These are phyloP conservation scores for Psilocybe sp. DNA, from an alignment of 768 basidiomycete genomes.

Conservation along the genomic window DNA sequence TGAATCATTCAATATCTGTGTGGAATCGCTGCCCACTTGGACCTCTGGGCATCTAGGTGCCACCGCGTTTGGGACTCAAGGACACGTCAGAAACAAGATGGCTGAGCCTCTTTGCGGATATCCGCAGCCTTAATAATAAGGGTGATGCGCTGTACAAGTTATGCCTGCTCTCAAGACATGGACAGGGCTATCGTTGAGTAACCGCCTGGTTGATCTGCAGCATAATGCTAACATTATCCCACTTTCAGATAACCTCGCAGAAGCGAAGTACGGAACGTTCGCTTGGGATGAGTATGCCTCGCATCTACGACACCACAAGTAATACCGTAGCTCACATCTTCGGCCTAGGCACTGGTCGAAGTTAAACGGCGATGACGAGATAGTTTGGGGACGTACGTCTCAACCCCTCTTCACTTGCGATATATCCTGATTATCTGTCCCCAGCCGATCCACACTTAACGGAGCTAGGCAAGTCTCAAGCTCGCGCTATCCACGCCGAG, in stretches of 20 bases:
- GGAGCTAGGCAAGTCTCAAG: constrained; percentile 53
- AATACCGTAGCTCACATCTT: neutral
- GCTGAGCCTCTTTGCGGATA: constrained; percentile 18
- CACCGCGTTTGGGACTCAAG: constrained; percentile 19
- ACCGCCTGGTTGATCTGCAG: constrained; percentile 2
- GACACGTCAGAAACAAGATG: constrained; percentile 15
- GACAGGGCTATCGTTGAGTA: constrained; percentile 68
- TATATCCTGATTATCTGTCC: neutral
- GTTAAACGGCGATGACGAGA: constrained; percentile 59
- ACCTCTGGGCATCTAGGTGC: constrained; percentile 7
- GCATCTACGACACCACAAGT: neutral
- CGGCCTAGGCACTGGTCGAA: constrained; percentile 58
- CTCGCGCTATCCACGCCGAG: constrained; percentile 34
- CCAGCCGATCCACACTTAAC: constrained; percentile 70
- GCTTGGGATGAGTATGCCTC: constrained; percentile 60
- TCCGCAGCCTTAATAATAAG: constrained; percentile 45
- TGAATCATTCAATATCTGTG: too few relatives aligned
- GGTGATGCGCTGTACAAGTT: constrained; percentile 52
- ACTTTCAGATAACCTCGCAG: constrained; percentile 61
- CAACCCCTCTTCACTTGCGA: neutral
- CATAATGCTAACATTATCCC: neutral
- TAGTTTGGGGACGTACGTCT: constrained; percentile 72
- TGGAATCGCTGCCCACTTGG: too few relatives aligned
- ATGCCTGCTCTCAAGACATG: constrained; percentile 66
- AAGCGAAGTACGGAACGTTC: constrained; percentile 52